Percentiles rank a stretch among this genome's conserved stretches.
Conservation (phyloP, 2,329 filamentous ascomycete species). For the Claviceps digitariae region DNA sequence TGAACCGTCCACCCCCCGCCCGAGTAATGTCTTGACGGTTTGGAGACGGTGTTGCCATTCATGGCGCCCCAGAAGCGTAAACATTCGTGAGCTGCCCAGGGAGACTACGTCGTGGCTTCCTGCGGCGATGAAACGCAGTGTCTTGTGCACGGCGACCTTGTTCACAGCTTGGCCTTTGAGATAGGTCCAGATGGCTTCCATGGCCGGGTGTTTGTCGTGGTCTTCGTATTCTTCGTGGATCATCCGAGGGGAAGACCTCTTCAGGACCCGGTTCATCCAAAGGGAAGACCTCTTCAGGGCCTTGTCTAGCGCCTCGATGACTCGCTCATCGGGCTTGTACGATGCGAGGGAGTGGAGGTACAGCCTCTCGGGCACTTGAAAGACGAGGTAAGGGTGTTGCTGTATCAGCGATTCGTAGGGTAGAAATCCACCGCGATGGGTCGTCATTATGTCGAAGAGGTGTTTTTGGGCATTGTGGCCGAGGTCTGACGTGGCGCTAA, state of each 20-base stretch:
- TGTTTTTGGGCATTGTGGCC: constrained; percentile 9
- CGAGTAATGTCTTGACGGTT: constrained; percentile 10
- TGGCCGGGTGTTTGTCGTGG: constrained; percentile 5
- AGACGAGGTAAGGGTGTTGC: constrained; percentile 25
- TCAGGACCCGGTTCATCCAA: constrained; percentile 14
- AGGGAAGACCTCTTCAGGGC: constrained; percentile 8
- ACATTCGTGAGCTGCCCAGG: constrained; percentile 16
- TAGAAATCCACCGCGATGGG: constrained; percentile 14
- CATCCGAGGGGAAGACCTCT: constrained; percentile 7
- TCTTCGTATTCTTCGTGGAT: too few relatives aligned
- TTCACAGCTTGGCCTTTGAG: constrained; percentile 9
- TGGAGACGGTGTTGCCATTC: constrained; percentile 19
- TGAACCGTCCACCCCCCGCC: neutral
- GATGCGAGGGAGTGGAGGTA: constrained; percentile 16
- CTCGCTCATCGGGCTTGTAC: constrained; percentile 8
- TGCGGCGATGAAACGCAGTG: constrained; percentile 18
- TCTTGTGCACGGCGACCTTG: constrained; percentile 13
- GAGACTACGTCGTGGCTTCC: constrained; percentile 16
- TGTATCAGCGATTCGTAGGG: constrained; percentile 10
- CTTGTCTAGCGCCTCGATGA: constrained; percentile 14
- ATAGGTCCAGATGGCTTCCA: constrained; percentile 8
- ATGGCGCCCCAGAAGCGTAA: constrained; percentile 21
- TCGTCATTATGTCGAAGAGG: constrained; percentile 10
- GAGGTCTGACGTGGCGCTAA: constrained; percentile 13
- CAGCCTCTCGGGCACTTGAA: constrained; percentile 18